Percentiles rank a stretch among this genome's conserved stretches.
phyloP scores from a whole-genome alignment of 2,329 filamentous ascomycete genomes.

The Ceratocystis variospora region DNA sequence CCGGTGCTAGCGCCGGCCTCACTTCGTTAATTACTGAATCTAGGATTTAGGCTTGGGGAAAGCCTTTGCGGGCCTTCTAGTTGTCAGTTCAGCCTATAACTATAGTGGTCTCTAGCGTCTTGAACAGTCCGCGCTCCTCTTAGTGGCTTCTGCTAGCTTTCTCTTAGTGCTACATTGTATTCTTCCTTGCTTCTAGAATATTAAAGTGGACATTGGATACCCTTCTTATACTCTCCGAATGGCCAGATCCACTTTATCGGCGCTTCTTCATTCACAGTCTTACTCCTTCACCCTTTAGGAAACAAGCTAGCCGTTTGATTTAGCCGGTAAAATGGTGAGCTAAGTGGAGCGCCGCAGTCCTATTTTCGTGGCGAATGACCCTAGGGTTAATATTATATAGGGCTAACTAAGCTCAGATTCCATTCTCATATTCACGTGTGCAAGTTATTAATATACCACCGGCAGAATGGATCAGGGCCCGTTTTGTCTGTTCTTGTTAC shows the following conservation, averaged over 20 bases:
- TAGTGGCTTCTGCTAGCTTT: not conserved
- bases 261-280: not conserved
- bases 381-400: not conserved
- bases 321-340: not conserved
- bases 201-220: not conserved
- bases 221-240: not conserved
- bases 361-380: not conserved
- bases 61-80: not conserved
- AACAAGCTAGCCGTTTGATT: not conserved
- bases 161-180: not conserved
- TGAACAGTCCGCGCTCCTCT: not conserved
- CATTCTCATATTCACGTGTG: not conserved
- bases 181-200: constrained; percentile 1
- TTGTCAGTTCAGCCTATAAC: not conserved
- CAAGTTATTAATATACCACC: not conserved
- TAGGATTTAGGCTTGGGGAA: not conserved
- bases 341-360: too few species aligned
- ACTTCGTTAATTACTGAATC: not conserved
- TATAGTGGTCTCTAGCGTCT: not conserved
- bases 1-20: constrained; percentile 6
- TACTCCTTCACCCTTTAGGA: not conserved
- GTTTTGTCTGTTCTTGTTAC: too few species aligned
- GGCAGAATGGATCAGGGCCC: too few species aligned
- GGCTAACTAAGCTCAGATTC: too few species aligned
- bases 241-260: not conserved